Evolutionary conservation across 1,284 basidiomycete species (phyloP).

Genomic region (Pseudozyma sp.): DNA sequence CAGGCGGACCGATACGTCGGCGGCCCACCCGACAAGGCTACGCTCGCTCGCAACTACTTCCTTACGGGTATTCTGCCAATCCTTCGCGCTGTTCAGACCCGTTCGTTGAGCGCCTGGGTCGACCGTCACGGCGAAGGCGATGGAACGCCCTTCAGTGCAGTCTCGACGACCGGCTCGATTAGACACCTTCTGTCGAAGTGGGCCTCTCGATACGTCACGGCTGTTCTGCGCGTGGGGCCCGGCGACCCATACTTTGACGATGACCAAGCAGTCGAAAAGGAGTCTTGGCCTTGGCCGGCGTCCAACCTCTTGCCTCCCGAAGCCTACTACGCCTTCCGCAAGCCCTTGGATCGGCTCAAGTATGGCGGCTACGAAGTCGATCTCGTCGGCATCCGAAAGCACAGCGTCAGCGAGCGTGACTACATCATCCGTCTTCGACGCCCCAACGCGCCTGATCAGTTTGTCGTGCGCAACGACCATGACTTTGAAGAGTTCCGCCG

Average conservation of each 20-base stretch:
- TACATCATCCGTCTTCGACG: conserved; percentile 61
- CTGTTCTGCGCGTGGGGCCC: conserved; percentile 54
- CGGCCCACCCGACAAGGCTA: conserved; percentile 55
- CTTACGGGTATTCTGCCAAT: conserved; percentile 55
- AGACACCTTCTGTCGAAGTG: conserved; percentile 46
- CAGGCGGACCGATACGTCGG: conserved; percentile 39
- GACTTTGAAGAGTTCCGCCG: conserved; percentile 62
- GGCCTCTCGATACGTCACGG: conserved; percentile 57
- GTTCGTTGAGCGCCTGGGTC: conserved; percentile 60
- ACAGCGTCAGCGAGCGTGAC: conserved; percentile 47
- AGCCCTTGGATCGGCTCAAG: conserved; percentile 56
- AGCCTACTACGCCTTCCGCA: conserved; percentile 62
- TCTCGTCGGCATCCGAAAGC: conserved; percentile 55
- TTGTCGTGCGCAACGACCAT: conserved; percentile 63
- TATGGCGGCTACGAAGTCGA: conserved; percentile 66
- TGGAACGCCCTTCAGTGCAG: conserved; percentile 58
- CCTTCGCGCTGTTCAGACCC: conserved; percentile 56
- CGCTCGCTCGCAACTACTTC: conserved; percentile 56
- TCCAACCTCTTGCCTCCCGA: conserved; percentile 61
- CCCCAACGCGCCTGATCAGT: conserved; percentile 58
- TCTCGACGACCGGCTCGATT: conserved; percentile 48
- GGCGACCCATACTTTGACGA: conserved; percentile 55
- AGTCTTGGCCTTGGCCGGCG: conserved; percentile 55
- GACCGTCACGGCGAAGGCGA: conserved; percentile 64
- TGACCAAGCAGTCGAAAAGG: conserved; percentile 41